Base-by-base conservation (phyloP, 352 stramenopile species). In the Thalassiosira mediterranea region DNA sequence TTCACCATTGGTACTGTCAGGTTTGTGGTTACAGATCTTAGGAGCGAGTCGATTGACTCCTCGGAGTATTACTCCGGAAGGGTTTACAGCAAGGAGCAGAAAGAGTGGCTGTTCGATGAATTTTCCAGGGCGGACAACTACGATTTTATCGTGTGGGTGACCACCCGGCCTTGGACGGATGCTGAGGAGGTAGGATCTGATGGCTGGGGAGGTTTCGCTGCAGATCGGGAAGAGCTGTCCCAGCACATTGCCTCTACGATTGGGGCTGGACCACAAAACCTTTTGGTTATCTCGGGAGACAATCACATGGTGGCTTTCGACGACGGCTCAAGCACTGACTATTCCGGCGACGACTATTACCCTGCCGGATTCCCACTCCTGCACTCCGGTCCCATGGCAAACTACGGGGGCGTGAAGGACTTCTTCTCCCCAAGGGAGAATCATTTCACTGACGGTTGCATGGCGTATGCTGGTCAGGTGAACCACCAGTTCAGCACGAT, bases 281-380 rank as follows among this genome's bases (percentile, higher is more conserved):
- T 86, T 40, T 63, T 88, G 17, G 76, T 76, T 13, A 53, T 85
- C 4, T 78, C 72, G 15, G 69, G 54, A n/a, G 76, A 84, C 49
- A 72, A 82, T 60, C 76, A 88, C 52, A 85, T 86, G 76, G 46
- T 88, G 19, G 80, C 75, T 8, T 88, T 81, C 66, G 80, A 88
- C 44, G 76, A 85, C 67, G 80, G 80, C 32, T 74, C 59, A 15
- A 77, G 67, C 49, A 85, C 80, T 10, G 71, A 83, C 65, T 83
- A 79, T 68, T 82, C 76, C 0, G 49, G 52, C 29, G 44, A 72
- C 26, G 64, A 59, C 19, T 32, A 68, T 5, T 47, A 65, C 38
- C 62, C 62, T 23, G 49, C 53, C 13, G 76, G 76, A 26, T 88
- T 88, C 76, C 80, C 80, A 11, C 21, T 88, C 1, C 37, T 88